Evolutionary conservation across 2,329 filamentous ascomycete species (phyloP).

Genomic region (Fusarium abutilonis): DNA sequence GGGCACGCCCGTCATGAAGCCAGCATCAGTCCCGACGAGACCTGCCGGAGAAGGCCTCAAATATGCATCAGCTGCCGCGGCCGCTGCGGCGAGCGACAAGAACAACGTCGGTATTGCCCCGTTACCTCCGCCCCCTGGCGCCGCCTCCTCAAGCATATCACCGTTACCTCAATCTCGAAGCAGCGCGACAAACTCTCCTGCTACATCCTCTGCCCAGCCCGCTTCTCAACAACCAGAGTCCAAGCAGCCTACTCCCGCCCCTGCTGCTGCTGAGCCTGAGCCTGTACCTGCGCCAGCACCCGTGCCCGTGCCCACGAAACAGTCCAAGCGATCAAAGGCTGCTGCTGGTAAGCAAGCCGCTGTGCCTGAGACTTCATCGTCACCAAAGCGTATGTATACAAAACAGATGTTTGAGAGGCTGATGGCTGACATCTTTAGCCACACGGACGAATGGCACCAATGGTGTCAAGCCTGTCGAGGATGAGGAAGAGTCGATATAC

Average conservation of each 20-base stretch:
- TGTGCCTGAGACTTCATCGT: slow-evolving; percentile 55
- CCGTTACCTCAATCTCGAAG: slow-evolving; percentile 65
- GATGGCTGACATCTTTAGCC: slow-evolving; percentile 42
- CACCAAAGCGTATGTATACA: slow-evolving; percentile 55
- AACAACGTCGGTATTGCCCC: slow-evolving; percentile 94
- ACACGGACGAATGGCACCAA: slow-evolving; percentile 64
- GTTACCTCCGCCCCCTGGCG: slow-evolving; percentile 85
- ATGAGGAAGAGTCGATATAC: slow-evolving; percentile 84
- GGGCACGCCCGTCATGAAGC: slow-evolving; percentile 81
- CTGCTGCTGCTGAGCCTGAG: slow-evolving; percentile 43
- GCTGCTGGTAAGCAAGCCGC: slow-evolving; percentile 57
- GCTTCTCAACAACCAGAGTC: slow-evolving; percentile 52
- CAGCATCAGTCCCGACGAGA: slow-evolving; percentile 84
- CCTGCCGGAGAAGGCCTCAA: slow-evolving; percentile 91
- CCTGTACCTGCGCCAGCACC: slow-evolving; percentile 36
- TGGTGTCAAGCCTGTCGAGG: slow-evolving; percentile 58
- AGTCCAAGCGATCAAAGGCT: slow-evolving; percentile 55
- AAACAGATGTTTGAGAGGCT: background rate
- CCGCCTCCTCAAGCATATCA: slow-evolving; percentile 55
- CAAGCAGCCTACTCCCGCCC: slow-evolving; percentile 46
- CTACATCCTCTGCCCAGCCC: slow-evolving; percentile 58
- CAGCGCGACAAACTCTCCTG: slow-evolving; percentile 66
- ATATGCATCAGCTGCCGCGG: slow-evolving; percentile 95
- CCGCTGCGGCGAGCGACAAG: slow-evolving; percentile 86
- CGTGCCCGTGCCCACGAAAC: slow-evolving; percentile 46